Evolutionary conservation across 2,329 filamentous ascomycete species (phyloP).

Genomic region (Teratosphaeria viscida): DNA sequence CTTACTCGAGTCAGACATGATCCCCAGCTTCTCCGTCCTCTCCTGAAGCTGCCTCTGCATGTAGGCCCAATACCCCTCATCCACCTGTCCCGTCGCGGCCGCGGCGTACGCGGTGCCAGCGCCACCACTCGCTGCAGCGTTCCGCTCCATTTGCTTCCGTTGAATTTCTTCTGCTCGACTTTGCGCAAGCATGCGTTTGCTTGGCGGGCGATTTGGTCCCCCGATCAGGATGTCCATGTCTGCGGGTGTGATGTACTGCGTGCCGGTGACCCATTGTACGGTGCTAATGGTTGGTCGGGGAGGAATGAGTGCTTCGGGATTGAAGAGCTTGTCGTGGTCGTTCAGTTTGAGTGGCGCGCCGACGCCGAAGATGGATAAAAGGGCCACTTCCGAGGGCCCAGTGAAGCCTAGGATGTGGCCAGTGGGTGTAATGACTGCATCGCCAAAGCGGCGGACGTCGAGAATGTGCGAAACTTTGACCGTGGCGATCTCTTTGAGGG

Average conservation of each 20-base stretch:
- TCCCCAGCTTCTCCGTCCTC: conserved; percentile 72
- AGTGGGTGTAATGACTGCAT: conserved; percentile 60
- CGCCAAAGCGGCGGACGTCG: conserved; percentile 61
- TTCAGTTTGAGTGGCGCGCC: conserved; percentile 46
- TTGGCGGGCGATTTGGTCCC: conserved; percentile 75
- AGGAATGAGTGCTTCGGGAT: conserved; percentile 62
- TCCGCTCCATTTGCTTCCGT: conserved; percentile 27
- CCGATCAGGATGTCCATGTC: conserved; percentile 89
- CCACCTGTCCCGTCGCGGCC: conserved; percentile 22
- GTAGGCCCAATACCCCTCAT: conserved; percentile 64
- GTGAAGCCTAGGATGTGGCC: conserved; percentile 83
- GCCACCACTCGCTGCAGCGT: conserved; percentile 17
- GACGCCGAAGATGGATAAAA: conserved; percentile 77
- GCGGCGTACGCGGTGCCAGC: conserved; percentile 9
- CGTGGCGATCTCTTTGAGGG: conserved; percentile 70
- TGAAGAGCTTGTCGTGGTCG: conserved; percentile 61
- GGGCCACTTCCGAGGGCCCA: conserved; percentile 72
- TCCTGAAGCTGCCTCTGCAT: conserved; percentile 81
- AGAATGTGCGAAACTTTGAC: conserved; percentile 55
- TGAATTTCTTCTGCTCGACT: conserved; percentile 63
- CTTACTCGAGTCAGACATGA: conserved; percentile 62
- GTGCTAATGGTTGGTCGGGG: conserved; percentile 88
- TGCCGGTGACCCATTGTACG: conserved; percentile 92
- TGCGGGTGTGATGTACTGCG: conserved; percentile 74
- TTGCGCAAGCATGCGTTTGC: conserved; percentile 77